Conservation (phyloP, 169 alveolate species). For the Theileria equi region DNA sequence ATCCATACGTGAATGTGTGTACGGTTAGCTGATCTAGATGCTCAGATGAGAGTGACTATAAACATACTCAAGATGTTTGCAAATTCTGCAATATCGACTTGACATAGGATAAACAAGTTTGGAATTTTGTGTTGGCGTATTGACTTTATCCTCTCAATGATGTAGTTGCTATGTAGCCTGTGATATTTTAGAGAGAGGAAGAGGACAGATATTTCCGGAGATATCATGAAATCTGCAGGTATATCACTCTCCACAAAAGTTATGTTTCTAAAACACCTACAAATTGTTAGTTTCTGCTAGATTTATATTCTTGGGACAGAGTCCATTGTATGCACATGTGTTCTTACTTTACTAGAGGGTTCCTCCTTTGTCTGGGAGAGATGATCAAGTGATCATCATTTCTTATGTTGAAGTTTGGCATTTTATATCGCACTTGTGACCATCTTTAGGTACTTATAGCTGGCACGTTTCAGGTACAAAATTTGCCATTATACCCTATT, state of each 20-base stretch:
- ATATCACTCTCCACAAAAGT: slow-evolving; percentile 64
- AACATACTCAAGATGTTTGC: slow-evolving; percentile 9
- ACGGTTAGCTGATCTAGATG: slow-evolving; percentile 20
- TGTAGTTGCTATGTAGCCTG: slow-evolving; percentile 62
- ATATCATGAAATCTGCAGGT: slow-evolving; percentile 64
- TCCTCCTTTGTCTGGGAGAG: slow-evolving; percentile 70
- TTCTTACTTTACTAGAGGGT: slow-evolving; percentile 70
- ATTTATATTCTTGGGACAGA: not conserved
- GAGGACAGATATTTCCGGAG: slow-evolving; percentile 63
- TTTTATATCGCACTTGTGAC: not conserved
- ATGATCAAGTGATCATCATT: slow-evolving; percentile 46
- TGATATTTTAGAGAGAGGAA: slow-evolving; percentile 74
- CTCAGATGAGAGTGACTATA: not conserved
- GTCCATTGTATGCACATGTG: not conserved
- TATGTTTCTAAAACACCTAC: slow-evolving; percentile 40
- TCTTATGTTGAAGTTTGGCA: not conserved
- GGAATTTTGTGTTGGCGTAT: slow-evolving; percentile 35
- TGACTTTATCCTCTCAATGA: slow-evolving; percentile 59
- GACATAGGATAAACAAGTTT: slow-evolving; percentile 56
- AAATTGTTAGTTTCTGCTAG: not conserved
- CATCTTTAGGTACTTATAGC: not conserved
- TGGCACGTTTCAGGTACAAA: too few relatives aligned
- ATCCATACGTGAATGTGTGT: slow-evolving; percentile 37
- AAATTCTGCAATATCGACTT: slow-evolving; percentile 46
- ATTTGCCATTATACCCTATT: too few relatives aligned